Evolutionary conservation across 2,329 filamentous ascomycete species (phyloP).

Genomic region (Venturia effusa): DNA sequence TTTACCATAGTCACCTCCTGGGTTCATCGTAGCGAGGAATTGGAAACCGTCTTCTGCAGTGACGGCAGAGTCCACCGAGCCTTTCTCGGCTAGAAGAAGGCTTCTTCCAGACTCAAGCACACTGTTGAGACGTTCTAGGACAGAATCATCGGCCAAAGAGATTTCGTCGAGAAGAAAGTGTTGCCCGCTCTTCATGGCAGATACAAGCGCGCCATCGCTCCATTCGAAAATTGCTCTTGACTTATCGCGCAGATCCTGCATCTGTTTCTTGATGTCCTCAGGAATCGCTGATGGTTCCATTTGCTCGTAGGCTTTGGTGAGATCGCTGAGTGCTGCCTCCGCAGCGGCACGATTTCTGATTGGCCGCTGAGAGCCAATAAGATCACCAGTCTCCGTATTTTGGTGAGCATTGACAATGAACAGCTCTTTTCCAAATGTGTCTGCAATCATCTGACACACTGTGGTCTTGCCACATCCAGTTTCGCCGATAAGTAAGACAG

Average conservation of each 20-base stretch:
- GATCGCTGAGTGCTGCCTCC: constrained; percentile 44
- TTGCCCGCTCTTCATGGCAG: constrained; percentile 81
- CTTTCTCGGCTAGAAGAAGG: constrained; percentile 87
- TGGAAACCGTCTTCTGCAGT: constrained; percentile 72
- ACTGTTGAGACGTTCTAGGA: constrained; percentile 90
- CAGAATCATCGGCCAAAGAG: constrained; percentile 93
- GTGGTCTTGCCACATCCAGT: constrained; percentile 98
- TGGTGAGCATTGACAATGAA: constrained; percentile 96
- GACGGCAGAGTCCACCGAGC: constrained; percentile 65
- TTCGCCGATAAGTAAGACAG: constrained; percentile 87
- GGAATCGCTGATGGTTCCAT: background rate
- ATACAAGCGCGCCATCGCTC: constrained; percentile 86
- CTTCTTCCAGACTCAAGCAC: constrained; percentile 83
- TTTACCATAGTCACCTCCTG: constrained; percentile 96
- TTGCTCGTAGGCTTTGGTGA: constrained; percentile 39
- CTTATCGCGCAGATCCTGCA: constrained; percentile 45
- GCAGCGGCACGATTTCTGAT: constrained; percentile 74
- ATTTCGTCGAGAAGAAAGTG: constrained; percentile 97
- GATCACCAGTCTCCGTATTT: constrained; percentile 92
- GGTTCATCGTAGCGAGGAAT: constrained; percentile 98
- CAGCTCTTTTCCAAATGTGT: constrained; percentile 63
- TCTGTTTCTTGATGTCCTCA: constrained; percentile 17
- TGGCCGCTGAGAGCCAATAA: constrained; percentile 90
- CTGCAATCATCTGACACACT: constrained; percentile 82
- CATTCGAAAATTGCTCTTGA: constrained; percentile 89